Evolutionary conservation across 2,329 filamentous ascomycete species (phyloP), one percentile per base, ranked within the genome.

Genomic region (Corynespora cassiicola): DNA sequence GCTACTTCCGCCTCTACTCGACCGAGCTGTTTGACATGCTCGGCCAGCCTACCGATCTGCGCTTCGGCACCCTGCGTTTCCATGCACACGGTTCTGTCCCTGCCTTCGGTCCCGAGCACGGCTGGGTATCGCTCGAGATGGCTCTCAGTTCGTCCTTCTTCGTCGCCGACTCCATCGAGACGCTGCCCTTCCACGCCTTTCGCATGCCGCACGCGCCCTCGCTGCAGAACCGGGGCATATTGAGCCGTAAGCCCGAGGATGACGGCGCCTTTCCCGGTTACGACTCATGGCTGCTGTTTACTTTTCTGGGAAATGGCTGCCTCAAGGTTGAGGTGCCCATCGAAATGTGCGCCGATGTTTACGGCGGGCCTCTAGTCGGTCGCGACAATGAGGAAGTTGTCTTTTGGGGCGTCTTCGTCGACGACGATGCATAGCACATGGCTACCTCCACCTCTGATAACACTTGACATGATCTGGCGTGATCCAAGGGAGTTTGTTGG

Each of bases 231-330:
- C 47, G 60, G 7, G 63, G 63, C 39, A 62, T 66, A 12, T 53
- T 58, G 15, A 63, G 61, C 48, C 36, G 63, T 19, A 61, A 58
- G 21, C 50, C 47, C 5, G 54, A 60, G 16, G 56, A 65, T 32
- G 26, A 50, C 22, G 63, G 62, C 40, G 52, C 47, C 14, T 64
- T 65, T 21, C 63, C 63, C 9, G 44, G 36, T n/a, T 66, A 57
- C 37, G 63, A 66, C 42, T 66, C 63, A 20, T 66, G 63, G 63
- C 42, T 66, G 32, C 56, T 66, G 31, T 66, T 66, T 47, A 66
- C 63, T 23, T 66, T 66, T 38, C 56, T 66, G 25, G 61, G 62
- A 30, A 53, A 59, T 34, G 61, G 60, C 20, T 66, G 58, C 46
- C 42, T 66, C 28, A 66, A 65, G 48, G 51, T 66, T 24, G 63